Evolutionary conservation across 225 moss, liverwort and hornwort species (phyloP).

Genomic region (Physcomitrium patens): DNA sequence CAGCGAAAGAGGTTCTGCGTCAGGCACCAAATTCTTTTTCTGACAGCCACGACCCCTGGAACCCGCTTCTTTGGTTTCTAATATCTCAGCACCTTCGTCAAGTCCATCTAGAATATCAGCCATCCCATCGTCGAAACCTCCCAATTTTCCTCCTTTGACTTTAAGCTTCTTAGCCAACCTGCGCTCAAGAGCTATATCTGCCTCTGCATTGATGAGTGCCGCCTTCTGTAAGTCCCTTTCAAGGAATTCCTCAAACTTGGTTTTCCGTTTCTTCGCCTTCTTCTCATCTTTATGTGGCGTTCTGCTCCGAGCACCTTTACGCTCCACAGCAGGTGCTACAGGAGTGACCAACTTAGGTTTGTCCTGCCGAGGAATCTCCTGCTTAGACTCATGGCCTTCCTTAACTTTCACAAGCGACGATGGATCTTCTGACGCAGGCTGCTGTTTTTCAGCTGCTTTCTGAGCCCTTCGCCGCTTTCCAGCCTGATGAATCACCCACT

Average conservation of each 20-base stretch:
- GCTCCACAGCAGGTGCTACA: neutral
- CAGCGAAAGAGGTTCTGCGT: too few relatives aligned
- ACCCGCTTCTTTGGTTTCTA: conserved; percentile 21
- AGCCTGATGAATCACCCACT: conserved; percentile 56
- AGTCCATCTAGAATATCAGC: conserved; percentile 62
- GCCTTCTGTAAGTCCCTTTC: conserved; percentile 52
- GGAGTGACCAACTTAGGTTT: neutral
- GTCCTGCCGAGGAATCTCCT: neutral
- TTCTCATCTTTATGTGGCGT: conserved; percentile 28
- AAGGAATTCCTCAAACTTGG: conserved; percentile 68
- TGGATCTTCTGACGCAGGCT: neutral
- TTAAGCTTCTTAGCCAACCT: conserved; percentile 68
- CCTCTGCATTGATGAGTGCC: conserved; percentile 47
- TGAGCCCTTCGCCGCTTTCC: conserved; percentile 45
- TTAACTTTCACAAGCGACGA: conserved; percentile 9
- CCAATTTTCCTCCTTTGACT: conserved; percentile 59
- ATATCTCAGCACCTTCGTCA: conserved; percentile 43
- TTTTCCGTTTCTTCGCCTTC: conserved; percentile 49
- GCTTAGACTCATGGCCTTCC: conserved; percentile 4
- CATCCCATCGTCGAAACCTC: conserved; percentile 61
- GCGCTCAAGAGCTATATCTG: conserved; percentile 54
- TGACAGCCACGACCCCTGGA: neutral
- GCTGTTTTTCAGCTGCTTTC: conserved; percentile 20
- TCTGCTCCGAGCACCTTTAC: conserved; percentile 14
- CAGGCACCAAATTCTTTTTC: conserved; percentile 16